Conservation (phyloP, 192 early-diverging fungal genomes). For the Obelidium mucronatum region DNA sequence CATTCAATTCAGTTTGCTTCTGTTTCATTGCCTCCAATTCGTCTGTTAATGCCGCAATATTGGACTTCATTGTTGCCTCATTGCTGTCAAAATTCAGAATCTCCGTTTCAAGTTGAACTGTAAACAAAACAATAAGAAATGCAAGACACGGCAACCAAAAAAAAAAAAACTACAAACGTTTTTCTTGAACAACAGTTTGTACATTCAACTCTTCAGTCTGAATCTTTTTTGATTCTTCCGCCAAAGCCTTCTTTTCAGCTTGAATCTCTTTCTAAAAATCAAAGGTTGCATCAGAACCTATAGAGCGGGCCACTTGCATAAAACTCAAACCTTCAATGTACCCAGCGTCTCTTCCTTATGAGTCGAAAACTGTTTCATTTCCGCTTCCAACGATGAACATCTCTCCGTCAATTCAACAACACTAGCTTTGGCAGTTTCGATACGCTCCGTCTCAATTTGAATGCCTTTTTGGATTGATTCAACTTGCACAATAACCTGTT, state of each 20-base stretch:
- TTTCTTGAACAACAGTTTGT: conserved; percentile 64
- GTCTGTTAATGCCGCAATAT: neutral
- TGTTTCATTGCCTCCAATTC: conserved; percentile 39
- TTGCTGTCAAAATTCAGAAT: conserved; percentile 2
- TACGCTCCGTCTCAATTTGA: conserved; percentile 59
- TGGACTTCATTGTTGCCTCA: conserved; percentile 12
- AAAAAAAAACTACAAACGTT: conserved; percentile 49
- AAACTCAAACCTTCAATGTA: conserved; percentile 70
- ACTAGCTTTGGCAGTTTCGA: conserved; percentile 38
- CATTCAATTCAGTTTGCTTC: conserved; percentile 47
- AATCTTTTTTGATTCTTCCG: conserved; percentile 68
- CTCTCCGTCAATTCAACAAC: neutral
- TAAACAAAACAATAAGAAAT: neutral
- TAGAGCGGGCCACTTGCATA: no score
- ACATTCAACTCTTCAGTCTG: conserved; percentile 58
- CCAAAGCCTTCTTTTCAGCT: conserved; percentile 68
- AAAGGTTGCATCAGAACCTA: neutral
- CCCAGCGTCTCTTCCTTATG: conserved; percentile 91
- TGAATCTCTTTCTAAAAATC: conserved; percentile 70
- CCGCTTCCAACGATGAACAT: conserved; percentile 47
- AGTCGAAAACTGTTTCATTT: conserved; percentile 89
- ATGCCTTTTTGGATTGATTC: conserved; percentile 55
- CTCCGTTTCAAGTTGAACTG: conserved; percentile 44
- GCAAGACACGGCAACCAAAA: neutral
- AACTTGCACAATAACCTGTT: conserved; percentile 50